phyloP scores from a whole-genome alignment of 352 stramenopile genomes.

The Globisporangium mamillatum region DNA sequence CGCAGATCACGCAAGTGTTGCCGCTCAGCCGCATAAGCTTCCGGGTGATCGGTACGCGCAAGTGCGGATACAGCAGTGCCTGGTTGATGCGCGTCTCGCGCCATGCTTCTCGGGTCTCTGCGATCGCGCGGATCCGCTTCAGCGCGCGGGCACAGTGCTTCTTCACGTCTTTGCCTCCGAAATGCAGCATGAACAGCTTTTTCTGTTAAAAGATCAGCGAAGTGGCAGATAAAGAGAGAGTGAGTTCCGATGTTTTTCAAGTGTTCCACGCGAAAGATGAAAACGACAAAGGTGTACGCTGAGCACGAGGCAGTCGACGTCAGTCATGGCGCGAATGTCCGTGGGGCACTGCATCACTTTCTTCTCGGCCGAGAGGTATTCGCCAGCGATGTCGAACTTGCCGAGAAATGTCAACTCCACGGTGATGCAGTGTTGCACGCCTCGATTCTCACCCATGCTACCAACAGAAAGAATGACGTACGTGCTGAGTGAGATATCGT shows the following conservation, averaged over 20 bases:
- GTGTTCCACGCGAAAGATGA: too few species aligned
- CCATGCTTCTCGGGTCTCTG: conserved; percentile 60
- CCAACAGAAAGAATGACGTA: background rate
- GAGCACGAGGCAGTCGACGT: conserved; percentile 72
- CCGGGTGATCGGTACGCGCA: conserved; percentile 71
- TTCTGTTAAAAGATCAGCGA: conserved; percentile 25
- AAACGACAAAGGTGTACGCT: conserved; percentile 31
- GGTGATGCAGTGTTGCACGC: conserved; percentile 65
- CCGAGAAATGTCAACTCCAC: conserved; percentile 76
- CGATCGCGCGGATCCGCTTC: conserved; percentile 45
- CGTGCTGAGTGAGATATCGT: background rate
- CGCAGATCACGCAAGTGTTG: conserved; percentile 78
- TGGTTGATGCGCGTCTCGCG: conserved; percentile 74
- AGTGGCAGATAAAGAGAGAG: background rate
- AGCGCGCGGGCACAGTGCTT: conserved; percentile 48
- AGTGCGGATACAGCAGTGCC: conserved; percentile 59
- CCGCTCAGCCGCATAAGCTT: conserved; percentile 84
- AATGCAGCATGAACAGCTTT: conserved; percentile 76
- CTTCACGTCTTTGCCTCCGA: conserved; percentile 63
- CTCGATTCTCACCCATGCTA: conserved; percentile 53
- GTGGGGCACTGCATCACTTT: conserved; percentile 64
- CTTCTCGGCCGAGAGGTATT: conserved; percentile 75
- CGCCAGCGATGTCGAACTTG: conserved; percentile 78
- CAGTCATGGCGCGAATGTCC: conserved; percentile 68
- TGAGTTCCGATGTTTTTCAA: background rate